These are phyloP conservation scores for Cladosporium sp. DNA, from an alignment of 2,329 filamentous ascomycete species.

Conservation along the genomic window DNA sequence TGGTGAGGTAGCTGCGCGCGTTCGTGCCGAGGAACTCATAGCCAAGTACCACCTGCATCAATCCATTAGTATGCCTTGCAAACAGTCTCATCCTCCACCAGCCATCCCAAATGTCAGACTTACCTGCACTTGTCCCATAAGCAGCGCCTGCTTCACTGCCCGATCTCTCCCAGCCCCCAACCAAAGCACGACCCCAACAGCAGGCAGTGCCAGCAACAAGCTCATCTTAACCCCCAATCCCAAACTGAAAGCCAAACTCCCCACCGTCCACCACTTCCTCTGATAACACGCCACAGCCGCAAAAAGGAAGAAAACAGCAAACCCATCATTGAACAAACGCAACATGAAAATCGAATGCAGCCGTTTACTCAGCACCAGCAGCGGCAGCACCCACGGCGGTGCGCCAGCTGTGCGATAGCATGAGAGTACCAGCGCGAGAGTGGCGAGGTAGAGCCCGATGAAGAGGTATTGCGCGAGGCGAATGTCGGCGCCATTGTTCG, in stretches of 20 bases:
- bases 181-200: slow-evolving; percentile 74
- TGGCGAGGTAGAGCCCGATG: slow-evolving; percentile 73
- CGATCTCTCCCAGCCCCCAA: slow-evolving; percentile 68
- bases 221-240: slow-evolving; percentile 97
- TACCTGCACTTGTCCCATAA: slow-evolving; percentile 80
- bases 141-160: slow-evolving; percentile 66
- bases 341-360: slow-evolving; percentile 92
- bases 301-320: slow-evolving; percentile 83
- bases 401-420: slow-evolving; percentile 79
- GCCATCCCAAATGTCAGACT: slow-evolving; percentile 37
- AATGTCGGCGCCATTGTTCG: slow-evolving; percentile 74
- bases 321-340: slow-evolving; percentile 93
- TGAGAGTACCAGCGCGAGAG: slow-evolving; percentile 73
- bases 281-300: slow-evolving; percentile 78
- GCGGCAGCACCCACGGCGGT: slow-evolving; percentile 82
- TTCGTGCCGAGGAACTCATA: slow-evolving; percentile 71
- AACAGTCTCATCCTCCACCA: neutral
- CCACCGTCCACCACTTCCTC: slow-evolving; percentile 70
- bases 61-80: slow-evolving; percentile 21
- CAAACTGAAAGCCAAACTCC: slow-evolving; percentile 70
- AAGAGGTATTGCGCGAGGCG: slow-evolving; percentile 82
- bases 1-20: slow-evolving; percentile 69
- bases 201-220: slow-evolving; percentile 77
- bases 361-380: slow-evolving; percentile 86
- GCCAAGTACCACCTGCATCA: slow-evolving; percentile 53